Evolutionary conservation across 2,329 filamentous ascomycete species (phyloP), one percentile per base, ranked within the genome.

Genomic region (Microcyclospora pomicola): DNA sequence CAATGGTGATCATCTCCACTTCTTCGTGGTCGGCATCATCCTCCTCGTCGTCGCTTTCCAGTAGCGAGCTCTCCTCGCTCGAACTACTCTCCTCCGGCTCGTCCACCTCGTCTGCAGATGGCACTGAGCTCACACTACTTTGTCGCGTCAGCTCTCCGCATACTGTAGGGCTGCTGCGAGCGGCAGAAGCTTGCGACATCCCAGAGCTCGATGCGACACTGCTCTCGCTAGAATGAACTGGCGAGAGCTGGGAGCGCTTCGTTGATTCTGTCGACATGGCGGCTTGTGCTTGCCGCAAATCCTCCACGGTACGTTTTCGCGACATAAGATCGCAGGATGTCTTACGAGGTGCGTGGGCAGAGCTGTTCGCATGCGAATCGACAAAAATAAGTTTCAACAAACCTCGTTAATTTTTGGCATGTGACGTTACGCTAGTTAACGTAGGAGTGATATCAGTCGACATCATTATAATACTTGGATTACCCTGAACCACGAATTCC

Each of bases 21-120:
- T 31, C 19, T 10, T 42, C 43, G 7, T 24, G 30, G 14, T 16
- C 34, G 10, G 41, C 42, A 15, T 34, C 34, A 15, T 24, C 24
- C 15, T 39, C 37, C 5, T 41, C 38, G 4, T 35, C 33, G 28
- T 24, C 19, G 19, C 19, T 24, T 4, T 24, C 19, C 7, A 24
- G 5, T 24, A 24, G 19, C 19, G 29, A 31, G 9, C 24, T 27
- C 30, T 42, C 42, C n/a, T 41, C 39, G 31, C 40, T 44, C 12
- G 42, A 42, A 27, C 32, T 42, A 2, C 37, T 40, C 36, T 40
- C 42, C 16, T 39, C 40, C 15, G 33, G 27, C 6, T 37, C 39
- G 32, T 37, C 34, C 12, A 36, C 33, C 14, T 14, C 28, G 11
- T n/a, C 24, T 27, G 7, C 19, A 24, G 41, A 32, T 10, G 15